Evolutionary conservation across 495 filamentous ascomycete genomes (phyloP).

Genomic region (Daldinia bambusicola): DNA sequence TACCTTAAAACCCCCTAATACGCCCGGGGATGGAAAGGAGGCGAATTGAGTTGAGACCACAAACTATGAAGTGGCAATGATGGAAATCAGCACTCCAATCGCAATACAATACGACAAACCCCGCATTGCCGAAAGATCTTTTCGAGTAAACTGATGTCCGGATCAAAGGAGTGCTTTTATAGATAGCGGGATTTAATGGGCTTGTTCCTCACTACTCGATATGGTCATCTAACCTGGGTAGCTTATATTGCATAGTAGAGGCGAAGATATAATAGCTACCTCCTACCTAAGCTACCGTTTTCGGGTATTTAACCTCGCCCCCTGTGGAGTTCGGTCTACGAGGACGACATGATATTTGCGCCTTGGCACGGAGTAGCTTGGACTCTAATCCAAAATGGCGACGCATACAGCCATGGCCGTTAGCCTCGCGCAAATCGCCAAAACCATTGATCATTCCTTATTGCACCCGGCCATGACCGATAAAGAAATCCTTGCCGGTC

Average conservation of each 20-base stretch:
- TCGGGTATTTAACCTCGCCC: neutral
- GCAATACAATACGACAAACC: conserved; percentile 16
- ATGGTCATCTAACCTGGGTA: neutral
- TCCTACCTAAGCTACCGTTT: neutral
- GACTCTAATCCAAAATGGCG: conserved; percentile 16
- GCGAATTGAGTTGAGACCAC: neutral
- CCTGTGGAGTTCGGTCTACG: neutral
- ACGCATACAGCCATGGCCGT: conserved; percentile 54
- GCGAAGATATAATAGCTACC: too few relatives aligned
- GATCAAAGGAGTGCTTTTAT: neutral
- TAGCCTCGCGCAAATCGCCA: conserved; percentile 63
- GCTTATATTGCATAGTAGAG: too few relatives aligned
- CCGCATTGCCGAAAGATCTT: conserved; percentile 13
- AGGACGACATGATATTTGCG: neutral
- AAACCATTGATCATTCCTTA: conserved; percentile 70
- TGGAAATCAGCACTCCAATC: conserved; percentile 5
- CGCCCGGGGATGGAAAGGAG: neutral
- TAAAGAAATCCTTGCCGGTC: conserved; percentile 59
- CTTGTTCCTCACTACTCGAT: neutral
- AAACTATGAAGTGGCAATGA: neutral
- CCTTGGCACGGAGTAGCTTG: neutral
- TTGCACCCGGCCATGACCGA: conserved; percentile 71
- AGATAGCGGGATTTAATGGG: neutral
- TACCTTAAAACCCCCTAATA: neutral
- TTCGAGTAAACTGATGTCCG: neutral